These are phyloP conservation scores for Entamoeba invadens DNA, from an alignment of 208 protist genomes.

Conservation along the genomic window DNA sequence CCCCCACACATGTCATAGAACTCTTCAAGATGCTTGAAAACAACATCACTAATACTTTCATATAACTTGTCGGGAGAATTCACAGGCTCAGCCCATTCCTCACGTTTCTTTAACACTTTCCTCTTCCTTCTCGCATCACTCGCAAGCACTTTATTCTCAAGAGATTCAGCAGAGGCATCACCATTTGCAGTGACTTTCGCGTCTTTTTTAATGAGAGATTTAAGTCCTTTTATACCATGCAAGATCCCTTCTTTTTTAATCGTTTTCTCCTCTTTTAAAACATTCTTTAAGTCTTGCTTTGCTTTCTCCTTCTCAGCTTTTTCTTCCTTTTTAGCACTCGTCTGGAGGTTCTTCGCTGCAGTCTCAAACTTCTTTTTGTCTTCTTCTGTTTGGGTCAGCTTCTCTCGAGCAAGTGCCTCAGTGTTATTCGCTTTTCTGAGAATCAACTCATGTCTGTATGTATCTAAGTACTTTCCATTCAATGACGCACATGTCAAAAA, in stretches of 20 bases:
- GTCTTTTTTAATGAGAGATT: background rate
- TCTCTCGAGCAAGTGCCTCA: background rate
- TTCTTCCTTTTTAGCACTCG: background rate
- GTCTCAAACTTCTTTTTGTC: background rate
- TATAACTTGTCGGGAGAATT: background rate
- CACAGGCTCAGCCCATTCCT: background rate
- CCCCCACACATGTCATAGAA: background rate
- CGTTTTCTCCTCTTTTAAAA: background rate
- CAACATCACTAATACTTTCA: background rate
- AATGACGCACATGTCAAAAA: background rate
- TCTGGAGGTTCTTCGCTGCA: background rate
- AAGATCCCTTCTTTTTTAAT: background rate
- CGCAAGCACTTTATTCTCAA: background rate
- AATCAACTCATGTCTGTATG: background rate
- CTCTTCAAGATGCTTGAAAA: background rate
- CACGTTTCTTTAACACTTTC: background rate
- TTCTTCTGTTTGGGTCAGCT: background rate
- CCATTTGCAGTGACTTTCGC: background rate
- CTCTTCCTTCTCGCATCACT: background rate
- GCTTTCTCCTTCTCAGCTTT: background rate
- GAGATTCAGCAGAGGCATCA: background rate
- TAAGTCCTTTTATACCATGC: background rate
- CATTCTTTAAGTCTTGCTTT: background rate
- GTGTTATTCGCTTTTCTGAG: background rate
- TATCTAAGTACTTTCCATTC: background rate